Evolutionary conservation across 116 monocot genomes (phyloP), one percentile per base, ranked within the genome.

Genomic region (Papilionanthe hybrid): DNA sequence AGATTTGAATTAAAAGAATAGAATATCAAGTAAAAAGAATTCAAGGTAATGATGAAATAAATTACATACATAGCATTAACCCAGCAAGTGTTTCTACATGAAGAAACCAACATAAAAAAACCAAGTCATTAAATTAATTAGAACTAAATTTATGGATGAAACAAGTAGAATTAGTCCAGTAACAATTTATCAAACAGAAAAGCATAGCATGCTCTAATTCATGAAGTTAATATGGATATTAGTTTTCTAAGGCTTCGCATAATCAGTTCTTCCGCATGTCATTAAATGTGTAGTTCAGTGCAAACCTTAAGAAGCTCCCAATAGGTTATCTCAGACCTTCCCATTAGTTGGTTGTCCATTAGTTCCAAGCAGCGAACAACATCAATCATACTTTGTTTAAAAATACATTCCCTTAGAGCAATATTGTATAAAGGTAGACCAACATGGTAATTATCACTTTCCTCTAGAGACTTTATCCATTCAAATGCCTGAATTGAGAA

Each of bases 321-420:
- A 43, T 93, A 90, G 9, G 93, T 93, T 83, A 87, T 84, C 88
- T 93, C 93, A 83, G 90, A 93, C 82, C 90, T 93, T 22, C 93
- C 93, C 55, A 90, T 11, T 73, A 85, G 73, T 60, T 58, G 74
- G 68, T 18, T 44, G 66, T 88, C 84, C 93, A 93, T 90, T 73
- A 83, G 78, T 41, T 87, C 85, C 82, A 93, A 72, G 72, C 93
- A 93, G 47, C 27, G 49, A 44, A 79, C 78, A 55, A 77, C 80
- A 78, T 85, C 78, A 75, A 65, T 42, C 18, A 78, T 67, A 29
- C 78, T 93, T 80, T 77, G n/a, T 42, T 47, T 79, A 42, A 78
- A 83, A 13, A 63, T 73, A 60, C 85, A 90, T 66, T 56, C 86
- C 43, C 76, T 85, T 75, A 93, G 83, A 75, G 88, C 78, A 57